Base-by-base conservation (phyloP, 1,284 basidiomycete genomes). In the Veloporphyrellus conicus region DNA sequence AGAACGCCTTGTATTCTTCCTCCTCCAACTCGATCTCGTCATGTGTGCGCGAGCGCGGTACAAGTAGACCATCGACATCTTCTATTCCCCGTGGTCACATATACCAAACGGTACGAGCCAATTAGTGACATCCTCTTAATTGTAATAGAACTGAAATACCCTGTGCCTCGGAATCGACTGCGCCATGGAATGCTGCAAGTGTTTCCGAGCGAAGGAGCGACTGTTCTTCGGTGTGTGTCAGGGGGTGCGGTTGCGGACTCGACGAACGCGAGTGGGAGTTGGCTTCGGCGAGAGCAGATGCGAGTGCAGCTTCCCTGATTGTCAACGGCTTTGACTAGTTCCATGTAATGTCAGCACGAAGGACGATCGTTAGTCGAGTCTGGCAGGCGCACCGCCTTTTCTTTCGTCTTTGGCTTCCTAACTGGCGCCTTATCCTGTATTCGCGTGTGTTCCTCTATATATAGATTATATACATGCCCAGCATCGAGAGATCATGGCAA, bases 221-320 rank as follows among this genome's bases (percentile, higher is more conserved):
- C 67, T 94, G 88, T 62, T 94, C 90, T 68, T 93, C 77, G 5
- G 78, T 82, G 55, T 93, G 86, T 0, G 93, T 89, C 29, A 83
- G 70, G 1, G 75, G 33, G 10, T 6, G 50, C 14, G 51, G 54
- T 47, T 54, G 55, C 3, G 51, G 68, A 53, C 73, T 71, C 1
- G 81, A 75, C 1, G 82, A 79, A 9, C 77, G 70, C 8, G 81
- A 78, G 3, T 76, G 67, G 7, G 79, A 76, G 38, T 78, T 76
- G 6, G 78, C 78, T 3, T 60, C 66, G 42, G 77, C 66, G 19
- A 88, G 74, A 27, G 72, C 73, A 20, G 79, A 76, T 40, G 78
- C 71, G 28, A 86, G 72, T 25, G 75, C 75, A 32, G 77, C 78
- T 71, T 80, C 78, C 29, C 77, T 75, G 45, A 83, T 69, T 1